Percentiles rank a stretch among this genome's conserved stretches.
Evolutionary conservation across 176 grass and related monocot genomes (phyloP).

Genomic region (Juncus inflexus): DNA sequence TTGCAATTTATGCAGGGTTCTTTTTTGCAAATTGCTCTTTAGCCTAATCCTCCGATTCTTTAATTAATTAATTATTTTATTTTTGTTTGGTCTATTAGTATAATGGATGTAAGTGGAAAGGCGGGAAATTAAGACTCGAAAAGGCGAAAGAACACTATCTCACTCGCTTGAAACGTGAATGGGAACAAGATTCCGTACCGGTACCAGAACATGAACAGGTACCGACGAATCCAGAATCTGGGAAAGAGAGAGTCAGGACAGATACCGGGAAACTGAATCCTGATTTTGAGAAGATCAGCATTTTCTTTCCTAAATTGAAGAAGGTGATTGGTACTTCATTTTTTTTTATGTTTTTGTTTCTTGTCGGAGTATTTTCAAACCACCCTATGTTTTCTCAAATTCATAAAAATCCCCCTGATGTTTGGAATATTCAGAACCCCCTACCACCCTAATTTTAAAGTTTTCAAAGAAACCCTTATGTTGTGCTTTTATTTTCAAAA

Average conservation of each 20-base stretch:
- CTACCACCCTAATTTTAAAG: no score
- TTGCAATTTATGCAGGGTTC: not conserved
- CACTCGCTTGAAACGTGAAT: slow-evolving; percentile 59
- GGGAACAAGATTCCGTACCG: slow-evolving; percentile 47
- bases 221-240: slow-evolving; percentile 12
- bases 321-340: slow-evolving; percentile 35
- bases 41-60: no score
- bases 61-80: no score
- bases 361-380: no score
- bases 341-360: no score
- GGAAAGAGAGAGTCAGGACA: slow-evolving; percentile 28
- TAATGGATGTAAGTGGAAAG: slow-evolving; percentile 97
- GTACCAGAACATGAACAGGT: not conserved
- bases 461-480: no score
- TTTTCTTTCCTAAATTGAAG: slow-evolving; percentile 79
- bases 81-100: slow-evolving; percentile 30
- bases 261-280: slow-evolving; percentile 26
- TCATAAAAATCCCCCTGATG: no score
- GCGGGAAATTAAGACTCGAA: slow-evolving; percentile 68
- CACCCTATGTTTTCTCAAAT: no score
- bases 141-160: slow-evolving; percentile 96
- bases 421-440: no score
- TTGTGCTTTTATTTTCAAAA: no score
- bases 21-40: not conserved
- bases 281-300: slow-evolving; percentile 47